phyloP scores from a whole-genome alignment of 2,329 filamentous ascomycete species.

The Thermomyces lanuginosus region DNA sequence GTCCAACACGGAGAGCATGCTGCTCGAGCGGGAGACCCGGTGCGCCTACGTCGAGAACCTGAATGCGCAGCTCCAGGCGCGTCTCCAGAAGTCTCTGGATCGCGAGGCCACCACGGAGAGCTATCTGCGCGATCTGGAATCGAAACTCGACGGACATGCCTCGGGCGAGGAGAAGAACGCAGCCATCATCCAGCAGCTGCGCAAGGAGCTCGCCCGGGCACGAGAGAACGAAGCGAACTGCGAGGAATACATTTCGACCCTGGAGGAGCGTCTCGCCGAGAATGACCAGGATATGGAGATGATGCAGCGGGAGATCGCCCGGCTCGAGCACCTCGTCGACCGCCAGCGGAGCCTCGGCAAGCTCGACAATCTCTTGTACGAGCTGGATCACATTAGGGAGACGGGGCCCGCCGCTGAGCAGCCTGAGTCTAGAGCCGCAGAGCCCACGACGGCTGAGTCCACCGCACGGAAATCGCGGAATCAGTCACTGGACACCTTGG shows the following conservation, averaged over 20 bases:
- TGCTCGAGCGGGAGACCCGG: conserved; percentile 86
- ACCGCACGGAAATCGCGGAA: conserved; percentile 17
- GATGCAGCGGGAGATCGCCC: conserved; percentile 92
- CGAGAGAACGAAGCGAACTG: conserved; percentile 79
- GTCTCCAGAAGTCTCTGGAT: conserved; percentile 84
- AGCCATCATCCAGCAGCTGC: conserved; percentile 66
- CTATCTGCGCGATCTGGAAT: conserved; percentile 82
- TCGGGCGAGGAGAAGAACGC: conserved; percentile 87
- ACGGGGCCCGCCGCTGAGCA: conserved; percentile 32
- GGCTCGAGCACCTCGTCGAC: conserved; percentile 86
- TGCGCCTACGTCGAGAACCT: conserved; percentile 87
- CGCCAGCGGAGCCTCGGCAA: conserved; percentile 89
- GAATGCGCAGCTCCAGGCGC: conserved; percentile 72
- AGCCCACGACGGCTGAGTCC: conserved; percentile 9
- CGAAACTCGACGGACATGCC: conserved; percentile 75
- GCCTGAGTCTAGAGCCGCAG: conserved; percentile 9
- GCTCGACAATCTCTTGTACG: conserved; percentile 78
- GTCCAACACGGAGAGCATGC: conserved; percentile 64
- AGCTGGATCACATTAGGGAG: conserved; percentile 59
- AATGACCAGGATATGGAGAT: conserved; percentile 89
- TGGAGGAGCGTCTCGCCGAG: conserved; percentile 89
- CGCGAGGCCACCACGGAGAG: conserved; percentile 81
- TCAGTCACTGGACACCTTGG: conserved; percentile 26
- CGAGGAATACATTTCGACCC: conserved; percentile 92
- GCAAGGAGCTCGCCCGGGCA: conserved; percentile 75